Conservation (phyloP, 2,329 filamentous ascomycete genomes). For the Aspergillus tubingensis region DNA sequence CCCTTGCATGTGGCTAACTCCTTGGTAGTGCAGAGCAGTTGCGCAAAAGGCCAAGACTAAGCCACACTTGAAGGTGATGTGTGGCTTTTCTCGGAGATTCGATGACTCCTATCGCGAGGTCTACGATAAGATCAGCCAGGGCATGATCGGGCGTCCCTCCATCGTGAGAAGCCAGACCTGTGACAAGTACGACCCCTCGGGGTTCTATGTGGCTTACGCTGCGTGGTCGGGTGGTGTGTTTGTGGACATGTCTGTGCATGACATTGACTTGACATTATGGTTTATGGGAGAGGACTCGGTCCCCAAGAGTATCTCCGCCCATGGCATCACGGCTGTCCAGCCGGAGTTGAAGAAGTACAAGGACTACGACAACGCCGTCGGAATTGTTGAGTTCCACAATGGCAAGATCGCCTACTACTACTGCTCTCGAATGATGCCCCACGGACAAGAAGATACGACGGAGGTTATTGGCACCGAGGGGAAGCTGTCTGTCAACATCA, state of each 20-base stretch:
- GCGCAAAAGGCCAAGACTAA: constrained; percentile 56
- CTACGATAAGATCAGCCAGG: constrained; percentile 52
- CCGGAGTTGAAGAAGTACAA: constrained; percentile 58
- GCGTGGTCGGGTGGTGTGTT: constrained; percentile 67
- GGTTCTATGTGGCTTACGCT: constrained; percentile 68
- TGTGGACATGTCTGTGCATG: constrained; percentile 69
- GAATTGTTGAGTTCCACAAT: constrained; percentile 65
- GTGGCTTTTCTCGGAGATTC: constrained; percentile 67
- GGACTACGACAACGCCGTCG: constrained; percentile 64
- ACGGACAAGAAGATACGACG: constrained; percentile 66
- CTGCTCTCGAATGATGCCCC: constrained; percentile 65
- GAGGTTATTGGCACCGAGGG: constrained; percentile 68
- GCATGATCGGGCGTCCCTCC: constrained; percentile 60
- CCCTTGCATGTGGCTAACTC: not conserved
- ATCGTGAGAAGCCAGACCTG: constrained; percentile 66
- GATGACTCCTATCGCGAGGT: constrained; percentile 66
- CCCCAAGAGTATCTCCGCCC: constrained; percentile 57
- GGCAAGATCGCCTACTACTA: constrained; percentile 67
- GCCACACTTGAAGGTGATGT: constrained; percentile 65
- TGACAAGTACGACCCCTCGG: constrained; percentile 64
- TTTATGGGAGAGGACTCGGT: constrained; percentile 58
- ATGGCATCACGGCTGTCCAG: constrained; percentile 60
- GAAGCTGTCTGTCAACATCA: constrained; percentile 62
- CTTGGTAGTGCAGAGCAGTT: constrained; percentile 57
- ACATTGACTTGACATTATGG: constrained; percentile 66